Base-by-base conservation (phyloP, 345 rosid species). In the Eucalyptus victrix region DNA sequence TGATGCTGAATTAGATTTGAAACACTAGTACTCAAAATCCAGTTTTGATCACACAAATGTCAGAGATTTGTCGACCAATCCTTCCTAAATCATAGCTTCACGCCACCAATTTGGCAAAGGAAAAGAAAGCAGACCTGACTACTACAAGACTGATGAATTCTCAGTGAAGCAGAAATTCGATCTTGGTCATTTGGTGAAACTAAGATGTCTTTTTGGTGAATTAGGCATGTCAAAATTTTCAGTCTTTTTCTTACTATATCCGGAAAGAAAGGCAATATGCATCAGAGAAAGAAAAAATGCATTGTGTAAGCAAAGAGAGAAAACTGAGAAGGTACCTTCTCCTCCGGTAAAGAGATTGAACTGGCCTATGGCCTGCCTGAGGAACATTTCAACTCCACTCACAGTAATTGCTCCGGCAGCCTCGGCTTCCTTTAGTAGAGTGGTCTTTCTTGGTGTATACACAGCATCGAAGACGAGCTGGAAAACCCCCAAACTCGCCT, bases 311-410 rank as follows among this genome's bases (percentile, higher is more conserved):
- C 30, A 40, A 76, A 76, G 47, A 37, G 47, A 40, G 42, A 37
- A 19, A 72, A 19, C 83, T 72, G 81, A 37, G 4, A 47, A 53
- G 58, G 58, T 86, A 92, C 97, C 97, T 90, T 90, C 89, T 90
- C 24, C 47, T 86, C 91, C 94, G 7, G 96, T 95, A 92, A 95
- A 94, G 91, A 93, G 94, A 42, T 53, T 93, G 92, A 93, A 94
- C 91, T 95, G 97, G 56, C 93, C 93, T 24, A 93, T 89, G 76
- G 96, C 96, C 87, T 95, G 97, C 56, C 95, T 90, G 86, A 95
- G 92, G 93, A 95, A 94, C 97, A 95, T 95, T 89, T 95, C 97
- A 47, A 93, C 94, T 47, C 96, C 97, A 54, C 94, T 89, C 9
- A 95, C 97, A 24, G 34, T 90, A 90, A 94, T 92, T 44, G 95